phyloP scores from a whole-genome alignment of 2,329 filamentous ascomycete species.

The Diaporthe helianthi region DNA sequence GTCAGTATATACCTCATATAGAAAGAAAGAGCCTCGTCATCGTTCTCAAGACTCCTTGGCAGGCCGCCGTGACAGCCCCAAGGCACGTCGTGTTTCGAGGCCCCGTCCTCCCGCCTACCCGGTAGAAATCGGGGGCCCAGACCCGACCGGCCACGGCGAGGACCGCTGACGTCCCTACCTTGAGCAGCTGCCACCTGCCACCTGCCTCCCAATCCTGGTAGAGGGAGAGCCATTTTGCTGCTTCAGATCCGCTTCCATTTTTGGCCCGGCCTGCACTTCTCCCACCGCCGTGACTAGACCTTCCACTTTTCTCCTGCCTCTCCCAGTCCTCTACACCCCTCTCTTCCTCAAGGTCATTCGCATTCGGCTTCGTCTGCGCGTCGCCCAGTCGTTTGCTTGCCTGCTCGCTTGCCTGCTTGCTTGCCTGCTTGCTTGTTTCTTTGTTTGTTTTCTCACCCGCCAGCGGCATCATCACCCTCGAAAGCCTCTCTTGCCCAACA shows the following conservation, averaged over 20 bases:
- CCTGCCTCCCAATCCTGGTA: constrained; percentile 19
- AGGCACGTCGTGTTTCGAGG: constrained; percentile 17
- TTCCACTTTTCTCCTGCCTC: background rate
- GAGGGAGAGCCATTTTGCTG: constrained; percentile 15
- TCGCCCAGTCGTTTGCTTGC: background rate
- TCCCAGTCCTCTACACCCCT: constrained; percentile 11
- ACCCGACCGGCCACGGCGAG: constrained; percentile 24
- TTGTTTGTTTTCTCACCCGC: background rate
- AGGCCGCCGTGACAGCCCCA: constrained; percentile 5
- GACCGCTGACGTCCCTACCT: constrained; percentile 19
- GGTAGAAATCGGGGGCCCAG: constrained; percentile 22
- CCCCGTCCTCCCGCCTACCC: constrained; percentile 21
- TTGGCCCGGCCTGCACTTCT: constrained; percentile 10
- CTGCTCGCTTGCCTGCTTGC: background rate
- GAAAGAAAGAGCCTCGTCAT: background rate
- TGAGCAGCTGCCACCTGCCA: constrained; percentile 8
- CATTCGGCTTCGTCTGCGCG: constrained; percentile 14
- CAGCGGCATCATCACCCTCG: background rate
- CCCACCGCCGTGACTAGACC: background rate
- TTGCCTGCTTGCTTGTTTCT: background rate
- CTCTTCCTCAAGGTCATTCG: background rate
- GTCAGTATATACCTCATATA: constrained; percentile 1
- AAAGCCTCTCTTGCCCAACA: constrained; percentile 15
- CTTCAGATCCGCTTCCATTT: constrained; percentile 23
- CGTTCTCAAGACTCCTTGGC: background rate